phyloP scores from a whole-genome alignment of 768 basidiomycete species.

The Peribolospora baueri region DNA sequence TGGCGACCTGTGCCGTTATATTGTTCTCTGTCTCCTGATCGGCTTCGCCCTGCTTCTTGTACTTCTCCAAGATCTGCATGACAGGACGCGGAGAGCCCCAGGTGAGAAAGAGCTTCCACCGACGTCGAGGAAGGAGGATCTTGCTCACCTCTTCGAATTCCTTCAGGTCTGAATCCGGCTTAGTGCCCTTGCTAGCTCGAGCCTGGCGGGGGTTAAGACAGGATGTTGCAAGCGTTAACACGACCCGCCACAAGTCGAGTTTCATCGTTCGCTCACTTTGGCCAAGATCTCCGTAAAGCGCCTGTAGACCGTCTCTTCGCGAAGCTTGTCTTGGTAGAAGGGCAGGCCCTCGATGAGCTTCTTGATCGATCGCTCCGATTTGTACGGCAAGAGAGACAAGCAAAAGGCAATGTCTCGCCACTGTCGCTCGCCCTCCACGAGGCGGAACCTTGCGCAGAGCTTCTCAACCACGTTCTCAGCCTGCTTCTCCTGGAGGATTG shows the following conservation, averaged over 20 bases:
- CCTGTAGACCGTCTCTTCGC: conserved; percentile 55
- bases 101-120: neutral
- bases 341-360: conserved; percentile 74
- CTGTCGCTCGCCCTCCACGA: conserved; percentile 67
- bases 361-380: conserved; percentile 86
- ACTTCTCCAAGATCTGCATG: conserved; percentile 53
- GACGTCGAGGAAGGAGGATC: neutral
- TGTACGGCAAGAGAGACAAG: conserved; percentile 79
- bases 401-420: conserved; percentile 97
- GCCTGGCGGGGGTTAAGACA: conserved; percentile 27
- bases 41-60: conserved; percentile 62
- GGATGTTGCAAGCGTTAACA: neutral
- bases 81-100: neutral
- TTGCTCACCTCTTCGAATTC: conserved; percentile 63
- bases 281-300: conserved; percentile 71
- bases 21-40: conserved; percentile 36
- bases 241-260: neutral
- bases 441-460: conserved; percentile 79
- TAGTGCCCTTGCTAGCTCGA: conserved; percentile 71
- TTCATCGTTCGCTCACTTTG: conserved; percentile 31
- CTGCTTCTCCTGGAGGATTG: conserved; percentile 51
- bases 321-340: conserved; percentile 86
- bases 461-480: conserved; percentile 94
- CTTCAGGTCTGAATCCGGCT: conserved; percentile 75
- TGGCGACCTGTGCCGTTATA: too few species aligned